These are phyloP conservation scores for Claviceps humidiphila DNA, from an alignment of 2,329 filamentous ascomycete species.

Conservation along the genomic window DNA sequence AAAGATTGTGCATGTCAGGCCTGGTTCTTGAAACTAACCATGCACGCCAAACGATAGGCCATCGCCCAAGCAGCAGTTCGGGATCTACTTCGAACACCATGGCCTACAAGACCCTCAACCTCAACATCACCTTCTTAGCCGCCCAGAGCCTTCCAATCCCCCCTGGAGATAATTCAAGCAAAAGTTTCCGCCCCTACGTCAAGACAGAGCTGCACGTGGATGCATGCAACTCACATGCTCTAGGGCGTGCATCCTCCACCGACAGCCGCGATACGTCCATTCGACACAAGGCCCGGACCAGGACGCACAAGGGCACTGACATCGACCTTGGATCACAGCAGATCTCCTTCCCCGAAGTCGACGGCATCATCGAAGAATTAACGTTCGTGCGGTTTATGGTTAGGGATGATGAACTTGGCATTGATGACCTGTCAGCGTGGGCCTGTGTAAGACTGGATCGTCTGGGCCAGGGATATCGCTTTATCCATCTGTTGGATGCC, in stretches of 20 bases:
- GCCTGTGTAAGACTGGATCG: slow-evolving; percentile 77
- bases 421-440: slow-evolving; percentile 75
- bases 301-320: slow-evolving; percentile 42
- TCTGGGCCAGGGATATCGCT: slow-evolving; percentile 59
- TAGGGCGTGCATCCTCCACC: slow-evolving; percentile 23
- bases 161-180: slow-evolving; percentile 30
- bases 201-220: slow-evolving; percentile 78
- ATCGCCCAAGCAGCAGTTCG: slow-evolving; percentile 15
- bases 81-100: slow-evolving; percentile 19
- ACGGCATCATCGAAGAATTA: slow-evolving; percentile 51
- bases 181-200: slow-evolving; percentile 64
- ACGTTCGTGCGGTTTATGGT: slow-evolving; percentile 73
- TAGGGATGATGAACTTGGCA: slow-evolving; percentile 70
- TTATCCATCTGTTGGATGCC: slow-evolving; percentile 62
- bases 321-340: slow-evolving; percentile 49
- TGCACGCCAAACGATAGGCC: slow-evolving; percentile 10
- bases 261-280: slow-evolving; percentile 26
- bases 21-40: not conserved
- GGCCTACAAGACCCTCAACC: slow-evolving; percentile 46
- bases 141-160: slow-evolving; percentile 65
- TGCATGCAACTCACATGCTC: slow-evolving; percentile 34
- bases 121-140: slow-evolving; percentile 62
- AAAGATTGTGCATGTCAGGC: not conserved
- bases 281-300: slow-evolving; percentile 45
- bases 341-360: slow-evolving; percentile 41